Evolutionary conservation across 257 asterid species (phyloP).

Genomic region (Primulina huaijiensis): DNA sequence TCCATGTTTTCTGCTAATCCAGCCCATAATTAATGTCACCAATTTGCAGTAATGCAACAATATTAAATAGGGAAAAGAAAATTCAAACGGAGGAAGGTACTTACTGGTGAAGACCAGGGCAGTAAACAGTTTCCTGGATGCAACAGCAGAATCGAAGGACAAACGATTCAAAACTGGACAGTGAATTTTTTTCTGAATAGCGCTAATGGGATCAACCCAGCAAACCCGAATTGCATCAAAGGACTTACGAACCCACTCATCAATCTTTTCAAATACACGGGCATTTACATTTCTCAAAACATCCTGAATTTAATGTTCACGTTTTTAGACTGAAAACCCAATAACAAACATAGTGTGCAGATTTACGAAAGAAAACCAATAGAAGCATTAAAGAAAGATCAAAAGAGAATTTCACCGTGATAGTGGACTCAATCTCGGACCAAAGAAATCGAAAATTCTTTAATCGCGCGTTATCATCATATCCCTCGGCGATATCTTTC

Average conservation of each 20-base stretch:
- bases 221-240: conserved; percentile 48
- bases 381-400: background rate
- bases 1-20: conserved; percentile 72
- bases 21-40: background rate
- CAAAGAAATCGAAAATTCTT: conserved; percentile 58
- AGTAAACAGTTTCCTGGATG: conserved; percentile 60
- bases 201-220: conserved; percentile 33
- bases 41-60: conserved; percentile 6
- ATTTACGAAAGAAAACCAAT: background rate
- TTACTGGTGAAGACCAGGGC: conserved; percentile 78
- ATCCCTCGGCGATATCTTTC: conserved; percentile 22
- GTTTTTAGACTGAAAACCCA: background rate
- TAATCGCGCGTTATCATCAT: conserved; percentile 34
- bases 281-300: conserved; percentile 60
- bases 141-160: conserved; percentile 33
- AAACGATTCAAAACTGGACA: conserved; percentile 50
- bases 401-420: conserved; percentile 42
- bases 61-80: conserved; percentile 3
- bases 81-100: conserved; percentile 28
- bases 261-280: conserved; percentile 57
- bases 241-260: conserved; percentile 65
- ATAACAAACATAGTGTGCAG: background rate
- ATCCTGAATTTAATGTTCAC: conserved; percentile 40
- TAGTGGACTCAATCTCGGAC: conserved; percentile 58
- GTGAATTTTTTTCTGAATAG: conserved; percentile 27